Conservation (phyloP, 176 grass and related monocot species). For the Paspalum notatum region DNA sequence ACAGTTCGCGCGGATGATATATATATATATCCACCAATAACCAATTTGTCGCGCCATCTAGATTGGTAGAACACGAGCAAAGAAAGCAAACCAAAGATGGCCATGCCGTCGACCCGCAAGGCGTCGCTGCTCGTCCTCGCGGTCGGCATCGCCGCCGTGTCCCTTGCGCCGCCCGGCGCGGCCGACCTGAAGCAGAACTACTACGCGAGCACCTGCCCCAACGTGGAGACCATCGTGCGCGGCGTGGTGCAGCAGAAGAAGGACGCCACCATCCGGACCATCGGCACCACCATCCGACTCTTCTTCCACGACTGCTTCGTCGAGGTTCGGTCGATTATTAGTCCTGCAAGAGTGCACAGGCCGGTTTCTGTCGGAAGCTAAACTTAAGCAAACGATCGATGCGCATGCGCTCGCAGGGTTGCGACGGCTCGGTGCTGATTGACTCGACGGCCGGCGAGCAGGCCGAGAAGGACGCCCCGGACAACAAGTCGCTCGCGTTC, state of each 20-base stretch:
- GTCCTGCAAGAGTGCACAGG: no score
- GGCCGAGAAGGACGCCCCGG: constrained; percentile 78
- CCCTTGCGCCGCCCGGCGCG: constrained; percentile 35
- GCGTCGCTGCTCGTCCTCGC: background rate
- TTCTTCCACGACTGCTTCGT: constrained; percentile 96
- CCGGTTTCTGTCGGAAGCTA: no score
- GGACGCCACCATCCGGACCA: constrained; percentile 41
- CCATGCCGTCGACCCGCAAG: background rate
- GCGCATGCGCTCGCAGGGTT: constrained; percentile 35
- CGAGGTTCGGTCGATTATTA: no score
- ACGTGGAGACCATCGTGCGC: constrained; percentile 72
- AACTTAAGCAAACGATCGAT: no score
- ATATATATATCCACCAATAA: constrained; percentile 19
- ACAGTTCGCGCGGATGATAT: no score
- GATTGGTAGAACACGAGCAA: background rate
- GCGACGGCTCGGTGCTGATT: constrained; percentile 85
- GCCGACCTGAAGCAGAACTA: constrained; percentile 55
- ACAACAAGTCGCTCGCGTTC: constrained; percentile 58
- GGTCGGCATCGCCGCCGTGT: background rate
- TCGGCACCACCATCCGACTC: constrained; percentile 73
- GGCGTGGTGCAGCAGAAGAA: constrained; percentile 43
- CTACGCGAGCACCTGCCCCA: constrained; percentile 69
- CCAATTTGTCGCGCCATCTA: background rate
- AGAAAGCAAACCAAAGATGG: background rate
- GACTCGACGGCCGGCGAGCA: constrained; percentile 52